Evolutionary conservation across 1,139 yeast species (phyloP), one percentile per base, ranked within the genome.

Genomic region (Geotrichum armillariae): DNA sequence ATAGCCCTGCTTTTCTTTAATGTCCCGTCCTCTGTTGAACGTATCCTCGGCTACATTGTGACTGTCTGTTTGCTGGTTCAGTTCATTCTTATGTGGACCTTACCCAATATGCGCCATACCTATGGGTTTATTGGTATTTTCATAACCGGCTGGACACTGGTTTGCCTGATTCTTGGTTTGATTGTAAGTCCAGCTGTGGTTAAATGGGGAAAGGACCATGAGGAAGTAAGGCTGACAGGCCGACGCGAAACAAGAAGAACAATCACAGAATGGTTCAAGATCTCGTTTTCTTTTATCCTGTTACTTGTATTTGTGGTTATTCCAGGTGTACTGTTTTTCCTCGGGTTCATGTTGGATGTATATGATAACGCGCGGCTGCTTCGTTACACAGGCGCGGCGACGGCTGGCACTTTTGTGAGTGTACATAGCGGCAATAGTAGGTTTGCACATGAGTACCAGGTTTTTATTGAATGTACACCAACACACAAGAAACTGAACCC

Each of bases 391-490:
- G 51, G 51, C 11, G 51, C 46, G 11, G 51, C 51, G 6, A 37
- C 44, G 2, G 37, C 36, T 5, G 51, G 51, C 11, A 36, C 47
- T 1, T 38, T 42, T 29, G 44, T 47, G 4, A 17, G 43, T 7
- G 44, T 47, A 1, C 27, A 43, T 2, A 42, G 39, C 32, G 18
- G 45, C 17, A 7, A 35, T 7, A 27, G 47, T 21, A 22, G n/a
- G 3, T 27, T 16, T 17, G 29, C 35, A 20, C 39, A 41, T 21
- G 12, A 23, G 18, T 52, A 45, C 34, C 14, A 32, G 1, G 54
- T 52, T 22, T 93, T 85, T 62, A 65, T 86, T 38, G 73, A 81
- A 2, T 86, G 95, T 63, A 78, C 73, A 58, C 67, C 72, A 31
- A 42, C 36, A 11, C 47, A 47, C 36, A 32, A 34, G n/a, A 31